phyloP scores from a whole-genome alignment of 2,329 filamentous ascomycete genomes.

The Colletotrichum liaoningense region DNA sequence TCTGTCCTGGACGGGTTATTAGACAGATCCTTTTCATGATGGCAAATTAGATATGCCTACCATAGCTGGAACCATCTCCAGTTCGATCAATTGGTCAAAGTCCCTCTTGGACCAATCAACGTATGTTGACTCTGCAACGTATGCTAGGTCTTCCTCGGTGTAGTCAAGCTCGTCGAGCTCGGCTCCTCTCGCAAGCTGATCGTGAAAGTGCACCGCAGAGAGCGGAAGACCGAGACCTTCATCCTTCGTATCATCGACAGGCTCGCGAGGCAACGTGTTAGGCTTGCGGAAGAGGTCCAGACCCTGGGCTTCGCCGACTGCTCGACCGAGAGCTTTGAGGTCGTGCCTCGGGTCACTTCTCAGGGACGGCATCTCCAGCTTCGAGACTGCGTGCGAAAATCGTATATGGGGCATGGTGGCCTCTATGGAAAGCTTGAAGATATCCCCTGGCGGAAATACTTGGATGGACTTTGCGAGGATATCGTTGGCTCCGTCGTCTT shows the following conservation, averaged over 20 bases:
- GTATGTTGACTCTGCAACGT: conserved; percentile 4
- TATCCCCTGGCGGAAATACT: background rate
- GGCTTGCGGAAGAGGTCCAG: conserved; percentile 20
- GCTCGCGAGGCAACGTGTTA: conserved; percentile 21
- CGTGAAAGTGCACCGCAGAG: conserved; percentile 18
- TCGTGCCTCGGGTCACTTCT: conserved; percentile 22
- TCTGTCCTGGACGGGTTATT: conserved; percentile 24
- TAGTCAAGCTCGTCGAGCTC: conserved; percentile 21
- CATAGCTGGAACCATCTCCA: conserved; percentile 7
- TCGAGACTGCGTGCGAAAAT: background rate
- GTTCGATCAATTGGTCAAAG: background rate
- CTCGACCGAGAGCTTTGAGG: background rate
- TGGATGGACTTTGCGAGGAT: background rate
- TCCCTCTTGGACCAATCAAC: background rate
- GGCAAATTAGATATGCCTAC: background rate
- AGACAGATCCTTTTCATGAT: background rate
- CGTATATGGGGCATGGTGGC: background rate
- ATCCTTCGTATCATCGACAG: conserved; percentile 30
- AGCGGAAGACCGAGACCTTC: conserved; percentile 28
- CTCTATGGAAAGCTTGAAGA: conserved; percentile 8
- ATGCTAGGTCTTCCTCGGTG: conserved; percentile 10
- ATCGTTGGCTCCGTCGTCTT: background rate
- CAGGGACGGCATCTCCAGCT: conserved; percentile 25
- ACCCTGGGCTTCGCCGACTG: background rate
- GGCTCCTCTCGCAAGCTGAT: conserved; percentile 18